Base-by-base conservation (phyloP, 179 eudicot species). In the Amaranthus tricolor region DNA sequence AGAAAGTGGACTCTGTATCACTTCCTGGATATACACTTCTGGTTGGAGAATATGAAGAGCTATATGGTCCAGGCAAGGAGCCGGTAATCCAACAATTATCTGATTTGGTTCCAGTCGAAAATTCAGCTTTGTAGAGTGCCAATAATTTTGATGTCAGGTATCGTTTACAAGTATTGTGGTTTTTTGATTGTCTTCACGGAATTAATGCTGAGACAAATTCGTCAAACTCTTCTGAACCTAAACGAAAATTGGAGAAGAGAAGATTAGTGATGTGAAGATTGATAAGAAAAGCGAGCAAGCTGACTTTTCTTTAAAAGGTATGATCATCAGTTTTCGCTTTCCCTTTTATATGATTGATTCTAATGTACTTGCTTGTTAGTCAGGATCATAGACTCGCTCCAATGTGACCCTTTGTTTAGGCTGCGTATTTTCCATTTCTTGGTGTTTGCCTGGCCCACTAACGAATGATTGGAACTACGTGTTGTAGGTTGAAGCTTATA, bases 51-150 rank as follows among this genome's bases (percentile, higher is more conserved):
- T 95, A 92, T 80, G 97, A 93, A 84, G 95, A 86, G 64, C 74
- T 93, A 71, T 95, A 95, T 84, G 99, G 98, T 74, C 97, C 97
- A 2, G 92, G 91, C 40, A 89, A 84, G 86, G 97, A 87, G 82
- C 89, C 85, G 56, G 74, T 85, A 47, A 64, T 80, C 47, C 62
- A 53, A 54, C 84, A 79, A 58, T 81, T 76, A 68, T 89, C 88
- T 7, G 85, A 74, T 53, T 44, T 65, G 14, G 77, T 73, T 77
- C 70, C 78, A 64, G 71, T 81, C 13, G 80, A 80, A 53, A 62
- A 31, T 31, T 19, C 65, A 19, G 68, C 45, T 67, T 40, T 75
- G 15, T 66, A 44, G 24, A 21, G 49, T 63, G 24, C 67, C 64
- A 24, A 70, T 62, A 65, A 64, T 73, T 60, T 66, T 70, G 84